These are phyloP conservation scores for Fusarium continuum DNA, from an alignment of 2,329 filamentous ascomycete species.

Conservation along the genomic window DNA sequence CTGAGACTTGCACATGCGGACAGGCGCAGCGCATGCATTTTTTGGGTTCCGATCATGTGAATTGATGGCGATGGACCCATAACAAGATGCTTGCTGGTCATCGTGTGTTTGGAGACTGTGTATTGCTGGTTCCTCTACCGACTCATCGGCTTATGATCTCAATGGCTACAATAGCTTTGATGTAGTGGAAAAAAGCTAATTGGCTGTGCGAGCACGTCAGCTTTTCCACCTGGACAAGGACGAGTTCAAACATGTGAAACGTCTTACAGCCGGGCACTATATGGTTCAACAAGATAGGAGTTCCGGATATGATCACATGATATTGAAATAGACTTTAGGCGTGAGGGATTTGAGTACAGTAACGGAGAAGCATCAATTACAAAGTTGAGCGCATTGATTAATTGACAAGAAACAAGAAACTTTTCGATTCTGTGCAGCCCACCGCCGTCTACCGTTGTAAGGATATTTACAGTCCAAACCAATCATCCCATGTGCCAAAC, in stretches of 20 bases:
- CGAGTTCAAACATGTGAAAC: no score
- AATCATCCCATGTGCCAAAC: conserved; percentile 3
- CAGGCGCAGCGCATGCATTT: background rate
- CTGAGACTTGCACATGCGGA: conserved; percentile 45
- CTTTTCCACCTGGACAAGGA: no score
- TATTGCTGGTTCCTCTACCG: background rate
- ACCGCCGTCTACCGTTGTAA: conserved; percentile 5
- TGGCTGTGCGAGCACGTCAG: no score
- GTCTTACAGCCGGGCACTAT: no score
- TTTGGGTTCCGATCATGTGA: background rate
- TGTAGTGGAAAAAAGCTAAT: no score
- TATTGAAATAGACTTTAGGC: no score
- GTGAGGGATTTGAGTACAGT: no score
- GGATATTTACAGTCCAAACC: conserved; percentile 5
- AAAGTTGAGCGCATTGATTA: background rate
- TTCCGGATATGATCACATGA: no score
- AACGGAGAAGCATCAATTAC: background rate
- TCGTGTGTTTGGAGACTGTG: background rate
- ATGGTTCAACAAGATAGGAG: no score
- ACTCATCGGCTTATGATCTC: background rate
- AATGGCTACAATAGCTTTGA: no score
- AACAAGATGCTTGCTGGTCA: background rate
- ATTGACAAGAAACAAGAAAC: background rate
- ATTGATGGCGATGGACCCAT: conserved; percentile 16
- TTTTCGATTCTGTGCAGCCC: conserved; percentile 7